Percentiles rank a stretch among this genome's conserved stretches.
Conservation (phyloP, 129 eudicot species). For the Dittrichia graveolens region DNA sequence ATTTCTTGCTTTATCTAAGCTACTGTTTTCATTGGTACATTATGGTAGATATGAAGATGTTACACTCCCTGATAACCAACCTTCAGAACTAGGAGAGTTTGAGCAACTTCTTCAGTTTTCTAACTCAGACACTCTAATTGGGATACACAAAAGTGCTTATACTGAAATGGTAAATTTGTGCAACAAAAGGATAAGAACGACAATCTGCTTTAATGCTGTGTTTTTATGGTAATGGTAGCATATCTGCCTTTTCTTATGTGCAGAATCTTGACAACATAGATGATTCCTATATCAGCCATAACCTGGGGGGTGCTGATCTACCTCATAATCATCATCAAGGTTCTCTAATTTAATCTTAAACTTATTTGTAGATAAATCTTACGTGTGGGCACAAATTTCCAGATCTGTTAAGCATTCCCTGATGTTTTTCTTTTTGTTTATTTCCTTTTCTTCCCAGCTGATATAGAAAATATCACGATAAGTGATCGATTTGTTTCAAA, state of each 20-base stretch:
- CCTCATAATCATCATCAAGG: conserved; percentile 82
- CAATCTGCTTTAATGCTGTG: background rate
- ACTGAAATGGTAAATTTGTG: conserved; percentile 61
- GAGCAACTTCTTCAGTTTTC: conserved; percentile 58
- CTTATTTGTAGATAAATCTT: background rate
- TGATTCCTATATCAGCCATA: conserved; percentile 51
- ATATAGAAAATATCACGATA: conserved; percentile 77
- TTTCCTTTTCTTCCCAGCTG: conserved; percentile 45
- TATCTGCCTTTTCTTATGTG: conserved; percentile 10
- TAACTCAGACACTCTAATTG: conserved; percentile 45
- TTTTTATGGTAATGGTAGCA: background rate
- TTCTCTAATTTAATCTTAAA: conserved; percentile 16
- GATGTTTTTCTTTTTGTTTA: background rate
- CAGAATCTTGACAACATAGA: conserved; percentile 80
- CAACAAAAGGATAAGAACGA: background rate
- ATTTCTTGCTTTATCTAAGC: conserved; percentile 6
- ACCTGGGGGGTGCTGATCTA: conserved; percentile 44
- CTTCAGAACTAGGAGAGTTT: conserved; percentile 56
- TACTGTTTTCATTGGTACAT: conserved; percentile 4
- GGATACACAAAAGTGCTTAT: conserved; percentile 62
- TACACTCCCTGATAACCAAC: conserved; percentile 68
- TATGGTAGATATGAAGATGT: conserved; percentile 64
- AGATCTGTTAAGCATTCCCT: conserved; percentile 21
- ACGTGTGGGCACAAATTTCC: background rate
- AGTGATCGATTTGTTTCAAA: conserved; percentile 54